phyloP scores from a whole-genome alignment of 768 basidiomycete genomes.

The Phanerochaete sordida region DNA sequence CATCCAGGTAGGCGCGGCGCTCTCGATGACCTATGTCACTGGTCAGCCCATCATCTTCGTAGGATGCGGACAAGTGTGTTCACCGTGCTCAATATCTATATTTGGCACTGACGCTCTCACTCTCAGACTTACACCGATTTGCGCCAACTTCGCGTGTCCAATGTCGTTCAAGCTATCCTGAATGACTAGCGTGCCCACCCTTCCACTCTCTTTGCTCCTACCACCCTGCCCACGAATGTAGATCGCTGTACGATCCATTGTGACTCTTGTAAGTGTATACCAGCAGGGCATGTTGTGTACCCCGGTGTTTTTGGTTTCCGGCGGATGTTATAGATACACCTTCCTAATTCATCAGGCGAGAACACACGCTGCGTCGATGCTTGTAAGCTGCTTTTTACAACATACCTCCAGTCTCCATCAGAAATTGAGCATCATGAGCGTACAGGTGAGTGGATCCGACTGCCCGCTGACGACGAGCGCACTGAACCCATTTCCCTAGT shows the following conservation, averaged over 20 bases:
- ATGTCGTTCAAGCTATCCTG: slow-evolving; percentile 92
- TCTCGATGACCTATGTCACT: slow-evolving; percentile 99
- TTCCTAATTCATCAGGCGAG: not conserved
- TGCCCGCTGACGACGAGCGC: too few species aligned
- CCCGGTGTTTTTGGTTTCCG: not conserved
- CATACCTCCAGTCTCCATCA: too few species aligned
- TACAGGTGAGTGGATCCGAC: too few species aligned
- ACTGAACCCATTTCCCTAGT: too few species aligned
- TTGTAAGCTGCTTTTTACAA: too few species aligned
- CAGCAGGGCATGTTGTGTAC: not conserved
- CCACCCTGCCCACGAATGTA: not conserved
- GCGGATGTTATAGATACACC: not conserved
- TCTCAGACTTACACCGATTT: slow-evolving; percentile 93
- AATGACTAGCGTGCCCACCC: slow-evolving; percentile 45
- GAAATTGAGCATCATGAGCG: too few species aligned
- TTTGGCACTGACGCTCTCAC: not conserved
- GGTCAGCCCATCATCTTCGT: slow-evolving; percentile 98
- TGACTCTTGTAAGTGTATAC: not conserved
- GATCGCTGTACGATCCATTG: not conserved
- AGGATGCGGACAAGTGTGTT: slow-evolving; percentile 88
- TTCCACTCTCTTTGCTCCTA: not conserved
- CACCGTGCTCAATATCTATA: not conserved
- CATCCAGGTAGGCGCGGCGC: slow-evolving; percentile 87
- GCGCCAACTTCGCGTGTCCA: slow-evolving; percentile 82
- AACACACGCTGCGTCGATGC: not conserved